Conservation (phyloP, 2,329 filamentous ascomycete species). For the Aschersonia sp. region DNA sequence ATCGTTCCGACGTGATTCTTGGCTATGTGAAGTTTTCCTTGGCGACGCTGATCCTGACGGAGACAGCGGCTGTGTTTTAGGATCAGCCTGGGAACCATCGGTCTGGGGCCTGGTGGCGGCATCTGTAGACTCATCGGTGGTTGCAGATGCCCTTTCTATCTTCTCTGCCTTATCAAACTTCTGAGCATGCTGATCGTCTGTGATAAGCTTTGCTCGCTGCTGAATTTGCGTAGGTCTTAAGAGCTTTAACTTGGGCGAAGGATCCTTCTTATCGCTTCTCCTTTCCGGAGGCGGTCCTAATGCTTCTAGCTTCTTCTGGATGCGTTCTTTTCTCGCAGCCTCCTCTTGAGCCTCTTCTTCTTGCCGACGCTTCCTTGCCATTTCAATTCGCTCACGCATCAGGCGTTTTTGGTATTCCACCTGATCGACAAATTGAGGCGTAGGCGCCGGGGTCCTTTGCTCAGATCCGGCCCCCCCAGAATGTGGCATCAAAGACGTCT, state of each 20-base stretch:
- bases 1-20: constrained; percentile 17
- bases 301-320: constrained; percentile 57
- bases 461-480: too few relatives aligned
- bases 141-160: not conserved
- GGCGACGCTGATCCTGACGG: constrained; percentile 6
- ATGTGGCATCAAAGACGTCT: too few relatives aligned
- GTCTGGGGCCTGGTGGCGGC: not conserved
- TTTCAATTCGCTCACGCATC: constrained; percentile 57
- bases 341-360: constrained; percentile 61
- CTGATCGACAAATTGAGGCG: constrained; percentile 33
- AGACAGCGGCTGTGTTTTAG: constrained; percentile 6
- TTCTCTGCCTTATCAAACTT: not conserved
- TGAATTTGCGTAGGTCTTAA: constrained; percentile 18
- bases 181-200: constrained; percentile 4
- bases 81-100: constrained; percentile 1
- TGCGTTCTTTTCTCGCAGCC: constrained; percentile 54
- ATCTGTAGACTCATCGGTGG: constrained; percentile 1
- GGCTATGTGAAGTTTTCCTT: constrained; percentile 17
- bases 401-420: constrained; percentile 52
- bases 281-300: constrained; percentile 51
- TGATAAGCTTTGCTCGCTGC: constrained; percentile 13
- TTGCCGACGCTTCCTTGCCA: constrained; percentile 51
- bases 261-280: constrained; percentile 40
- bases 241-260: constrained; percentile 24
- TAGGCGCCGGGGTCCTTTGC: too few relatives aligned